A percentile compares a stretch with the other conserved stretches of the same genome.
These are phyloP conservation scores for Lachnellula cervina DNA, from an alignment of 2,329 filamentous ascomycete species.

Conservation along the genomic window DNA sequence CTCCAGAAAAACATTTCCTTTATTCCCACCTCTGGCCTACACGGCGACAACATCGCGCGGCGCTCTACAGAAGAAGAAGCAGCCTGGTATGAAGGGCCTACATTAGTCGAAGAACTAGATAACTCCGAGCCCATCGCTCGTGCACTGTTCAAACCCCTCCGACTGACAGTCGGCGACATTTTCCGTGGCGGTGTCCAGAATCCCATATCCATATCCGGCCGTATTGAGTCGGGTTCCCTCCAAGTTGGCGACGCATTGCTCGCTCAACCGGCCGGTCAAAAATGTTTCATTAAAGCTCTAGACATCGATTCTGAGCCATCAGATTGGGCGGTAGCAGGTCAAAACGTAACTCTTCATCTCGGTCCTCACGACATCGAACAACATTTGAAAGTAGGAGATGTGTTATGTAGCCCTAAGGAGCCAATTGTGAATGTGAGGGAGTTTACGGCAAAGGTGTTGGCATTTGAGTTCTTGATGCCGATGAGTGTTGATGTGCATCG, in stretches of 20 bases:
- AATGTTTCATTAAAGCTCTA: constrained; percentile 74
- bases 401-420: constrained; percentile 66
- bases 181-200: constrained; percentile 76
- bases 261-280: constrained; percentile 76
- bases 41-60: constrained; percentile 77
- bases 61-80: constrained; percentile 51
- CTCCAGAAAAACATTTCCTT: constrained; percentile 76
- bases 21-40: constrained; percentile 83
- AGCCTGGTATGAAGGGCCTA: constrained; percentile 76
- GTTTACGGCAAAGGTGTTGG: constrained; percentile 79
- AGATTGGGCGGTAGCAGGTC: constrained; percentile 90
- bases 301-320: constrained; percentile 67
- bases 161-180: constrained; percentile 83
- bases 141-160: constrained; percentile 71
- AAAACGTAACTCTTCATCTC: constrained; percentile 81
- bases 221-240: constrained; percentile 76
- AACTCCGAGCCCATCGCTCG: constrained; percentile 68
- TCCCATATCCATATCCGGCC: constrained; percentile 78
- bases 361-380: constrained; percentile 72
- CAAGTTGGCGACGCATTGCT: constrained; percentile 79
- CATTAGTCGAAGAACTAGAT: constrained; percentile 80
- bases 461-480: constrained; percentile 84
- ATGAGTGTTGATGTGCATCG: constrained; percentile 87
- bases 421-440: constrained; percentile 67
- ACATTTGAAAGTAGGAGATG: constrained; percentile 78